phyloP scores from a whole-genome alignment of 805 yeast species.

The Tetrapisispora pingtungensis region DNA sequence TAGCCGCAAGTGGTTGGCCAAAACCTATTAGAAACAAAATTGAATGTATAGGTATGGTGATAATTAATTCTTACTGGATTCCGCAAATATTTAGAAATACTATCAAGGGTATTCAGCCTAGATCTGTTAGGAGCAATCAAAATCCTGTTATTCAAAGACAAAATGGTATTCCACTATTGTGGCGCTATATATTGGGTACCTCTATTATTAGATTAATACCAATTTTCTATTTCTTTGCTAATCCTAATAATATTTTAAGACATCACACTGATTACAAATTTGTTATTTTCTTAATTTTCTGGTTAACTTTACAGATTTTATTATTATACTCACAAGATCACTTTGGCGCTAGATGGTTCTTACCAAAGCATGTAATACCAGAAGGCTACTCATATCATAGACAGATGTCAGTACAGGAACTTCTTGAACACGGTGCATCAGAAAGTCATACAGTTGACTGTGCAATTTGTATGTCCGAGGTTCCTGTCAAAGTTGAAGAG shows the following conservation, averaged over 20 bases:
- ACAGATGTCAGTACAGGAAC: slow-evolving; percentile 18
- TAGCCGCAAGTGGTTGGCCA: slow-evolving; percentile 59
- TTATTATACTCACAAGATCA: slow-evolving; percentile 52
- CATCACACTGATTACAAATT: slow-evolving; percentile 54
- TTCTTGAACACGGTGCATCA: slow-evolving; percentile 23
- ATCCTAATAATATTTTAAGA: slow-evolving; percentile 49
- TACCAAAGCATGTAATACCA: slow-evolving; percentile 67
- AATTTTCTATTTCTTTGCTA: slow-evolving; percentile 47
- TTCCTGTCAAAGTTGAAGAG: slow-evolving; percentile 31
- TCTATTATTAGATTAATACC: slow-evolving; percentile 57
- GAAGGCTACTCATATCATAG: slow-evolving; percentile 72
- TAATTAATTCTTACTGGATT: slow-evolving; percentile 68
- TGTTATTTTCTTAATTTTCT: slow-evolving; percentile 37
- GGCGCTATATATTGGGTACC: slow-evolving; percentile 69
- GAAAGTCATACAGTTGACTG: slow-evolving; percentile 52
- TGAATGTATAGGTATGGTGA: slow-evolving; percentile 45
- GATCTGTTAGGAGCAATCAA: slow-evolving; percentile 11
- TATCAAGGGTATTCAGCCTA: slow-evolving; percentile 22
- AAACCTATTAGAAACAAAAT: slow-evolving; percentile 40
- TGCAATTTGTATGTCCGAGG: slow-evolving; percentile 79
- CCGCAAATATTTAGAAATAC: slow-evolving; percentile 77
- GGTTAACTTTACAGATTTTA: slow-evolving; percentile 53
- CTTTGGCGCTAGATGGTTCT: slow-evolving; percentile 74
- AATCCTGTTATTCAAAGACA: slow-evolving; percentile 15
- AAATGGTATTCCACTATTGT: slow-evolving; percentile 47